Percentiles rank a stretch among this genome's conserved stretches.
phyloP scores from a whole-genome alignment of 768 basidiomycete species.

The Mycena alexandri region DNA sequence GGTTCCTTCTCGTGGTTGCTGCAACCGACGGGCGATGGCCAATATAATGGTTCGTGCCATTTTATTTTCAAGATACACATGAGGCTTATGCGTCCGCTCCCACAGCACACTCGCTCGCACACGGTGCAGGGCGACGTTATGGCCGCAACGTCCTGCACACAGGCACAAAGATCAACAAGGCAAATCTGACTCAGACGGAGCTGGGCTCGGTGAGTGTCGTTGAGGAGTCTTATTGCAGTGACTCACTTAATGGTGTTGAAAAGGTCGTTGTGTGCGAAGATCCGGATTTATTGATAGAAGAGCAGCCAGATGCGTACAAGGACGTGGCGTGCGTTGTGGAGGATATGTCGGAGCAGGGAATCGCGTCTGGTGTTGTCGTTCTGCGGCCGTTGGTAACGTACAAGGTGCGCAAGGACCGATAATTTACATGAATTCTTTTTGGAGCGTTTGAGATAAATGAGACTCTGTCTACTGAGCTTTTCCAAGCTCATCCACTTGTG shows the following conservation, averaged over 20 bases:
- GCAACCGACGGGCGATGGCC: slow-evolving; percentile 49
- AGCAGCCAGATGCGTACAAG: slow-evolving; percentile 56
- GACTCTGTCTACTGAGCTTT: too few species aligned
- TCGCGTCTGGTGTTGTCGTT: slow-evolving; percentile 46
- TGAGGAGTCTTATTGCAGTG: too few species aligned
- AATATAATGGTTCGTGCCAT: slow-evolving; percentile 46
- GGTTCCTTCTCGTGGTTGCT: slow-evolving; percentile 54
- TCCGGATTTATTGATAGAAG: slow-evolving; percentile 52
- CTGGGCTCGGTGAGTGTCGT: slow-evolving; percentile 44
- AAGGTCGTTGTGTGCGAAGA: slow-evolving; percentile 50
- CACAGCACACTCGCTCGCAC: slow-evolving; percentile 52
- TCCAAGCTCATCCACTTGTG: too few species aligned
- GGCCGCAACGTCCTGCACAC: slow-evolving; percentile 50
- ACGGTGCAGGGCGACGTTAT: slow-evolving; percentile 53
- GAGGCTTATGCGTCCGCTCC: not conserved
- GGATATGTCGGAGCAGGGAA: slow-evolving; percentile 48
- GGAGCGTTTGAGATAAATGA: not conserved
- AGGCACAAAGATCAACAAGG: slow-evolving; percentile 45
- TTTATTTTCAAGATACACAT: not conserved
- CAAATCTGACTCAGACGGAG: slow-evolving; percentile 46
- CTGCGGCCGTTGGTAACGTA: slow-evolving; percentile 54
- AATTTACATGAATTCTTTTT: not conserved
- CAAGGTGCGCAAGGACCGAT: slow-evolving; percentile 46
- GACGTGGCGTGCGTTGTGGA: slow-evolving; percentile 50
- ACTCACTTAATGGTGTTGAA: too few species aligned